Conservation (phyloP, 306 rosid species). For the Rosa rugosa region DNA sequence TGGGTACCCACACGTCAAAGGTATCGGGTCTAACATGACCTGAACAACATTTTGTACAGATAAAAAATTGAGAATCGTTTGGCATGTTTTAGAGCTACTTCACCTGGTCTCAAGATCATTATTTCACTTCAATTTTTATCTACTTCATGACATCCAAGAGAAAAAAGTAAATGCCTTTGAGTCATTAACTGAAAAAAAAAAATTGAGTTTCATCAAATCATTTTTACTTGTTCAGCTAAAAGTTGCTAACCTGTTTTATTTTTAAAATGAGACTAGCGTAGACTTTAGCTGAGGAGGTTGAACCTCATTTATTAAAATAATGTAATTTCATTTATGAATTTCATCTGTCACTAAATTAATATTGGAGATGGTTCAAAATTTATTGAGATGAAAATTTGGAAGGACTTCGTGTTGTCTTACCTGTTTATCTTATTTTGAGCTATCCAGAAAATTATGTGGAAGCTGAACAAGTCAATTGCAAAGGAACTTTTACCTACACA, state of each 20-base stretch:
- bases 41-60: not conserved
- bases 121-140: not conserved
- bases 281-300: not conserved
- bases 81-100: not conserved
- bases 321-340: not conserved
- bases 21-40: slow-evolving; percentile 5
- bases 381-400: not conserved
- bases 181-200: not conserved
- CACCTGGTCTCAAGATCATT: not conserved
- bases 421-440: slow-evolving; percentile 44
- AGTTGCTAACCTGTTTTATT: not conserved
- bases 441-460: slow-evolving; percentile 98
- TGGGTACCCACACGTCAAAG: not conserved
- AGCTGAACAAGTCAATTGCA: slow-evolving; percentile 95
- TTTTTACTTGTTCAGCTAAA: not conserved
- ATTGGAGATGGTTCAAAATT: not conserved
- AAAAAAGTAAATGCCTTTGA: not conserved
- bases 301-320: not conserved
- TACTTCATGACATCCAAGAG: not conserved
- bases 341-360: not conserved
- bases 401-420: slow-evolving; percentile 21
- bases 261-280: not conserved
- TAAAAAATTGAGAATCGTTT: not conserved
- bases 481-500: slow-evolving; percentile 85
- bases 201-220: not conserved